These are phyloP conservation scores for Brassica hybrid DNA, from an alignment of 441 rosid species.

Conservation along the genomic window DNA sequence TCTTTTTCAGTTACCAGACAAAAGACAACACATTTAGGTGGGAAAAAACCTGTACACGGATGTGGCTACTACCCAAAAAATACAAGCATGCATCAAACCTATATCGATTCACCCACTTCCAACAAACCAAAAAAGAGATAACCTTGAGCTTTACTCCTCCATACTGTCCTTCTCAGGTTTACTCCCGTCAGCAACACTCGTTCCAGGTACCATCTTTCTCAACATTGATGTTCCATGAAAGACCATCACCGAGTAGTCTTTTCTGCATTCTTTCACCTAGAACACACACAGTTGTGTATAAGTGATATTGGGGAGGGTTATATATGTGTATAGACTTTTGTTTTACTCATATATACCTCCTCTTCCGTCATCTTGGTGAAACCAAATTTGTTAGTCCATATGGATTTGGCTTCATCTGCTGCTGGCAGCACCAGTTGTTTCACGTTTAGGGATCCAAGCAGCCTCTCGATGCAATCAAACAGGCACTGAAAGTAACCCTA, in stretches of 20 bases:
- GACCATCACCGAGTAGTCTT: conserved; percentile 71
- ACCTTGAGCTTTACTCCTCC: too few species aligned
- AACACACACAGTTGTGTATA: neutral
- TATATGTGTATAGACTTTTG: neutral
- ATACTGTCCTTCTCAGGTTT: too few species aligned
- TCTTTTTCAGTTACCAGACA: neutral
- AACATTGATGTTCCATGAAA: conserved; percentile 89
- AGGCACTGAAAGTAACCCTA: conserved; percentile 90
- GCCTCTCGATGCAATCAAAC: conserved; percentile 74
- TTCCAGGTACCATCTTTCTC: conserved; percentile 64
- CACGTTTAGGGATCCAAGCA: conserved; percentile 71
- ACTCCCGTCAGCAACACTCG: conserved; percentile 12
- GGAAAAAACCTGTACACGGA: neutral
- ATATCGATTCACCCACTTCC: neutral
- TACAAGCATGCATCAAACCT: conserved; percentile 5
- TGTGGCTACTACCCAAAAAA: neutral
- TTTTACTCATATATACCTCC: too few species aligned
- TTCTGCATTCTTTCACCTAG: conserved; percentile 65
- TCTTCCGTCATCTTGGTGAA: conserved; percentile 64
- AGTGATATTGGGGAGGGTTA: neutral
- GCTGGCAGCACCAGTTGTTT: conserved; percentile 83
- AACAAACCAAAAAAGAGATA: neutral
- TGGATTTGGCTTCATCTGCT: conserved; percentile 86
- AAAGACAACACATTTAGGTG: neutral
- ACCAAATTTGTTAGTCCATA: conserved; percentile 87